These are phyloP conservation scores for Colletotrichum incanum DNA, from an alignment of 2,329 filamentous ascomycete genomes.

Conservation along the genomic window DNA sequence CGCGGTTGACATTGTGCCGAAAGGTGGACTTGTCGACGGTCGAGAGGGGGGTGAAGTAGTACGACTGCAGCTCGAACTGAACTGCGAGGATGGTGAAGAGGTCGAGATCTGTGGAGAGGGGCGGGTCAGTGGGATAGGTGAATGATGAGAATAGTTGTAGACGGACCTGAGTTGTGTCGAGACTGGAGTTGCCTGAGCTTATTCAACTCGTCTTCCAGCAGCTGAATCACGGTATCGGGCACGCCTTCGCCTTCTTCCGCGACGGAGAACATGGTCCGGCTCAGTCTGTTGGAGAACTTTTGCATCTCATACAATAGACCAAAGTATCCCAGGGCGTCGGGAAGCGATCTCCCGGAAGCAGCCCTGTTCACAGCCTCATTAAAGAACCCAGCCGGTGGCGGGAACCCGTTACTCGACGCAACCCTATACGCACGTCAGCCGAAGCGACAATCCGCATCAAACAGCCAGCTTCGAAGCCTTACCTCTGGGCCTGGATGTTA, in stretches of 20 bases:
- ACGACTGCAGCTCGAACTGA: slow-evolving; percentile 68
- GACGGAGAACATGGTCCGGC: slow-evolving; percentile 63
- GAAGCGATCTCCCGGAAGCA: slow-evolving; percentile 57
- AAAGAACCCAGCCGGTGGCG: slow-evolving; percentile 61
- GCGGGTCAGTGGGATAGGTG: not conserved
- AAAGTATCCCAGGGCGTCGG: slow-evolving; percentile 62
- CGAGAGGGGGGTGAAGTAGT: slow-evolving; percentile 65
- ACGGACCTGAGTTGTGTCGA: slow-evolving; percentile 62
- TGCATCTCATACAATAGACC: slow-evolving; percentile 64
- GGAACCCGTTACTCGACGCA: slow-evolving; percentile 61
- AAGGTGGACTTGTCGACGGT: slow-evolving; percentile 57
- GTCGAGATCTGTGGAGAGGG: slow-evolving; percentile 58
- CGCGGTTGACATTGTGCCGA: slow-evolving; percentile 61
- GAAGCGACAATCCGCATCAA: not conserved
- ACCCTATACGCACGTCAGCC: slow-evolving; percentile 49
- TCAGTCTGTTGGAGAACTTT: slow-evolving; percentile 66
- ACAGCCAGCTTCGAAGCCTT: not conserved
- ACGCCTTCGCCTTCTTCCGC: slow-evolving; percentile 64
- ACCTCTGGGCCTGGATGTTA: slow-evolving; percentile 68
- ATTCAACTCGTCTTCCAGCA: slow-evolving; percentile 69
- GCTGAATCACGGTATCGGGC: slow-evolving; percentile 61
- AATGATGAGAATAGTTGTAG: not conserved
- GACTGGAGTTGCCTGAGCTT: slow-evolving; percentile 63
- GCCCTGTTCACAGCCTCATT: slow-evolving; percentile 65
- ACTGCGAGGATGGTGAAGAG: slow-evolving; percentile 65